Evolutionary conservation across 202 grass and related monocot genomes (phyloP).

Genomic region (Panicum hallii): DNA sequence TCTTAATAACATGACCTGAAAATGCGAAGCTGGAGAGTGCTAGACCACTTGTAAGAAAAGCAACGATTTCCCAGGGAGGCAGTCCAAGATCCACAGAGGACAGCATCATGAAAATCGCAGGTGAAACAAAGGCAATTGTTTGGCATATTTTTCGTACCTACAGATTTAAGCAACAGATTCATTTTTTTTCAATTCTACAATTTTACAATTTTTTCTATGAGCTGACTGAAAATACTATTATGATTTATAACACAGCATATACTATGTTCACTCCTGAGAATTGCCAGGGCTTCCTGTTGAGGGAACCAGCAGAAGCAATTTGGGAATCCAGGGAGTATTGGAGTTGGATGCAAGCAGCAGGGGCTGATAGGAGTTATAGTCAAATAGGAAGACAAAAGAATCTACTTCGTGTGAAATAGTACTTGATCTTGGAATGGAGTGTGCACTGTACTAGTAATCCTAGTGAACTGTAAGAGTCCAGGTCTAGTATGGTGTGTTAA

Average conservation of each 20-base stretch:
- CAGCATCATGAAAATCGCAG: slow-evolving; percentile 91
- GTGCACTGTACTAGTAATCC: background rate
- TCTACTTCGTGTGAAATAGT: background rate
- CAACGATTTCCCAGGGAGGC: slow-evolving; percentile 84
- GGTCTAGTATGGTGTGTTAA: background rate
- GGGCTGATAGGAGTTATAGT: background rate
- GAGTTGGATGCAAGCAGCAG: slow-evolving; percentile 14
- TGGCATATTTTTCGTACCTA: slow-evolving; percentile 99
- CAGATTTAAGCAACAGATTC: slow-evolving; percentile 43
- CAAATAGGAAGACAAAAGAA: background rate
- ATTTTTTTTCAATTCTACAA: background rate
- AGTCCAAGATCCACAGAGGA: slow-evolving; percentile 95
- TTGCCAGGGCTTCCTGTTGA: background rate
- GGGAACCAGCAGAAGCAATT: background rate
- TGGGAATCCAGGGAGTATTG: background rate
- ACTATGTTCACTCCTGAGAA: slow-evolving; percentile 15
- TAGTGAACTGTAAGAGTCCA: background rate
- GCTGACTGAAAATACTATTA: slow-evolving; percentile 3
- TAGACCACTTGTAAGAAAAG: slow-evolving; percentile 82
- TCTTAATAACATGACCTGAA: slow-evolving; percentile 61
- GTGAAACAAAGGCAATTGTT: slow-evolving; percentile 92
- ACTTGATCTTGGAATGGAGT: background rate
- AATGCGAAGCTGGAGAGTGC: slow-evolving; percentile 95
- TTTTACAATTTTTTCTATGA: slow-evolving; percentile 4
- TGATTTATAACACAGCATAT: slow-evolving; percentile 26